phyloP scores from a whole-genome alignment of 1,139 yeast species.

The Pichia sp. region DNA sequence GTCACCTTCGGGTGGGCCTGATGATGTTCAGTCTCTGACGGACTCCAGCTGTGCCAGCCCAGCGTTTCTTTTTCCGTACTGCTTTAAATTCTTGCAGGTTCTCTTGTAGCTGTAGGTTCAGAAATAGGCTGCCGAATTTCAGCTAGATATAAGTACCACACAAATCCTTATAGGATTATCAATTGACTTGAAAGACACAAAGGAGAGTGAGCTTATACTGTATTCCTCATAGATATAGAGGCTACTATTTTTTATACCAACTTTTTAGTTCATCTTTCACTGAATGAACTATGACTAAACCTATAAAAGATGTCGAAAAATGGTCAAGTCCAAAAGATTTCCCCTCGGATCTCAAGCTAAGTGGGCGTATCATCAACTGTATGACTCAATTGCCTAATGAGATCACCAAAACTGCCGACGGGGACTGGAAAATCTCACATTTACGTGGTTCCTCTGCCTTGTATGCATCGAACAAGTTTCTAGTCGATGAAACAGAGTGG shows the following conservation, averaged over 20 bases:
- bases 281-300: constrained; percentile 1
- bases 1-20: neutral
- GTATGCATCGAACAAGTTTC: constrained; percentile 65
- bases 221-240: no score
- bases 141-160: no score
- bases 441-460: constrained; percentile 84
- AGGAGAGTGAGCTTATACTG: no score
- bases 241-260: no score
- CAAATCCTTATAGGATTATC: no score
- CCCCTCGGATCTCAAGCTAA: constrained; percentile 28
- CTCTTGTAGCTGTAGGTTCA: no score
- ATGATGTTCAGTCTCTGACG: neutral
- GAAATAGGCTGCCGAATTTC: no score
- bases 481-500: constrained; percentile 70
- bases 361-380: constrained; percentile 66
- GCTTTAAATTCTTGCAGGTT: no score
- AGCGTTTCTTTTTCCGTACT: neutral
- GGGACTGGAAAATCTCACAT: constrained; percentile 47
- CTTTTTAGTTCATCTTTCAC: no score
- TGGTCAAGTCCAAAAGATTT: constrained; percentile 24
- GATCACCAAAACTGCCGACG: constrained; percentile 40
- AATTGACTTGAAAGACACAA: no score
- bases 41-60: neutral
- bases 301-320: neutral
- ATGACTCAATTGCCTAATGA: constrained; percentile 67